A percentile compares a stretch with the other conserved stretches of the same genome.
Evolutionary conservation across 108 stramenopile genomes (phyloP).

Genomic region (Cyclotella atomus): DNA sequence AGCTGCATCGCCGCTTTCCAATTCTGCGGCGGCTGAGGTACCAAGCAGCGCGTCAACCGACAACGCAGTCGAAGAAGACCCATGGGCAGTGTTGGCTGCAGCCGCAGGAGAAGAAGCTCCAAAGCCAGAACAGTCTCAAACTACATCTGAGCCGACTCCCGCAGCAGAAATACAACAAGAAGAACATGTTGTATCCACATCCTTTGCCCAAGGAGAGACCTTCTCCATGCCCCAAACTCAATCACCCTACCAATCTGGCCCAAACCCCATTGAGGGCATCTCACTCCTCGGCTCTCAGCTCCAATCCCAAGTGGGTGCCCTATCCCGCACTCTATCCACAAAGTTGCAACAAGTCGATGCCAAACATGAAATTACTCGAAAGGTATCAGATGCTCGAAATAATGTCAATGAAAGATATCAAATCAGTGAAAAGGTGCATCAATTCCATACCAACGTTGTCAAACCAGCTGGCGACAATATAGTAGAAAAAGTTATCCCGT

Average conservation of each 20-base stretch:
- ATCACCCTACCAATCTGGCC: background rate
- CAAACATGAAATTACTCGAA: constrained; percentile 15
- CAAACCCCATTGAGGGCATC: constrained; percentile 4
- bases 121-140: background rate
- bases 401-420: constrained; percentile 23
- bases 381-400: background rate
- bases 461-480: constrained; percentile 20
- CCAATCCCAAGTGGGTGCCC: constrained; percentile 14
- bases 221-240: constrained; percentile 10
- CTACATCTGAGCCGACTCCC: background rate
- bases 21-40: background rate
- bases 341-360: constrained; percentile 24
- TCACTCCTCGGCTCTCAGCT: constrained; percentile 2
- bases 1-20: background rate
- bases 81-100: constrained; percentile 26
- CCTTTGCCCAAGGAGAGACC: constrained; percentile 21
- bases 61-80: background rate
- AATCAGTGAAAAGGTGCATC: constrained; percentile 15
- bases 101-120: constrained; percentile 15
- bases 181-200: background rate
- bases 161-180: background rate
- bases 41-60: background rate
- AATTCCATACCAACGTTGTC: constrained; percentile 4
- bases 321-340: constrained; percentile 13
- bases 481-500: constrained; percentile 14